Conservation (phyloP, 768 basidiomycete species). For the Favolaschia claudopus region DNA sequence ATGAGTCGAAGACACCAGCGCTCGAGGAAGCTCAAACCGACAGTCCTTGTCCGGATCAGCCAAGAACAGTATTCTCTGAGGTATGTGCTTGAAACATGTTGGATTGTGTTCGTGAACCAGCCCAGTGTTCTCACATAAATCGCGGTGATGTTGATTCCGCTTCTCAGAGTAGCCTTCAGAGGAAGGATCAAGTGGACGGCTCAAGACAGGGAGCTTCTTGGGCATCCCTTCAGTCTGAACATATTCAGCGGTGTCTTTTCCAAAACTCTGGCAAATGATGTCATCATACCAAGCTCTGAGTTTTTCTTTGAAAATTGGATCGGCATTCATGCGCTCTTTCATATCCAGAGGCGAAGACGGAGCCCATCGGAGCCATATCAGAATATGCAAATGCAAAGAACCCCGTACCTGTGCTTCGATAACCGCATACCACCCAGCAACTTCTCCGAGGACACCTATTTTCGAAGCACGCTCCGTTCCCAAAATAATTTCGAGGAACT, state of each 20-base stretch:
- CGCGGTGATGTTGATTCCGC: neutral
- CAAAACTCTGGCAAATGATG: neutral
- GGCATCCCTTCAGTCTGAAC: neutral
- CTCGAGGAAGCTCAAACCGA: neutral
- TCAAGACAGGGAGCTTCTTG: neutral
- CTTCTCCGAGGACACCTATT: constrained; percentile 34
- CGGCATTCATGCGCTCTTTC: neutral
- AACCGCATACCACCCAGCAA: constrained; percentile 28
- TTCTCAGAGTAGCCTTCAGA: neutral
- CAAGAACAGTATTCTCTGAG: no score
- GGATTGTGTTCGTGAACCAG: no score
- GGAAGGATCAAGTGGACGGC: neutral
- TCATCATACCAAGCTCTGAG: constrained; percentile 16
- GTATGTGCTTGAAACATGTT: no score
- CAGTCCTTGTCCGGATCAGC: no score
- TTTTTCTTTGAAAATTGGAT: constrained; percentile 1
- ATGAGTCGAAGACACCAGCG: neutral
- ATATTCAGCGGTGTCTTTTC: neutral
- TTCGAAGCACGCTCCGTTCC: constrained; percentile 9
- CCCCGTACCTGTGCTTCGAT: constrained; percentile 35
- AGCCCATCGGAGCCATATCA: constrained; percentile 28
- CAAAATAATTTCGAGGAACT: constrained; percentile 33
- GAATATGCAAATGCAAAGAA: constrained; percentile 35
- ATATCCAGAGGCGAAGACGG: constrained; percentile 9
- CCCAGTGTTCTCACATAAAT: constrained; percentile 1